These are phyloP conservation scores for Cladosporium sp. DNA, from an alignment of 2,329 filamentous ascomycete species.

Conservation along the genomic window DNA sequence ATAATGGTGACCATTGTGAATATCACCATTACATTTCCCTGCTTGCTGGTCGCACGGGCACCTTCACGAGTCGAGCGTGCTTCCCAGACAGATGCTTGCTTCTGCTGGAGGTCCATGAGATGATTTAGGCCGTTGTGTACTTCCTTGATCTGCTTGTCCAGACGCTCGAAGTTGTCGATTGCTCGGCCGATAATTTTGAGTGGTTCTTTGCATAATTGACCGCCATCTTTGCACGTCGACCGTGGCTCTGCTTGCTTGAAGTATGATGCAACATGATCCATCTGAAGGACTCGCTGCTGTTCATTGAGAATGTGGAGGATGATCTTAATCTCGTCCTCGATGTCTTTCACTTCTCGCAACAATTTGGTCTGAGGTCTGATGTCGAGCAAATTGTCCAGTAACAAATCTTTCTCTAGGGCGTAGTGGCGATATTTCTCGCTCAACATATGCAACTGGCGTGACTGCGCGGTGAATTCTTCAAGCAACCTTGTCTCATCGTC, in stretches of 20 bases:
- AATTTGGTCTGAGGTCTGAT: conserved; percentile 62
- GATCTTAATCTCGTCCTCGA: conserved; percentile 66
- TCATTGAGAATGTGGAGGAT: conserved; percentile 37
- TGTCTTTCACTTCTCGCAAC: conserved; percentile 65
- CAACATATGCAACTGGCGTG: too few relatives aligned
- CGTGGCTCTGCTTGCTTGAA: neutral
- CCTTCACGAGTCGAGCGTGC: conserved; percentile 63
- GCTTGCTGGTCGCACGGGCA: conserved; percentile 59
- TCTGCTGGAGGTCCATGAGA: conserved; percentile 67
- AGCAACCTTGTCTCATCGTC: conserved; percentile 53
- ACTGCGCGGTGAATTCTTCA: conserved; percentile 25
- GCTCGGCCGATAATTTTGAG: neutral
- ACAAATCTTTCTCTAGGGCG: too few relatives aligned
- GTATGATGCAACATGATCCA: too few relatives aligned
- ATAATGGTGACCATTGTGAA: conserved; percentile 62
- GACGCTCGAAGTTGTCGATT: conserved; percentile 56
- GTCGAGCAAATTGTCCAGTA: conserved; percentile 46
- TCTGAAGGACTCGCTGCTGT: neutral
- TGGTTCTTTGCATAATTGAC: neutral
- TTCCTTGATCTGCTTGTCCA: conserved; percentile 63
- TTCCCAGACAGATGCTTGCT: conserved; percentile 67
- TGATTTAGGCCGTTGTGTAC: conserved; percentile 63
- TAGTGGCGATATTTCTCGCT: too few relatives aligned
- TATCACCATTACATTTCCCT: conserved; percentile 59
- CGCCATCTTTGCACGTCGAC: too few relatives aligned